A percentile compares a stretch with the other conserved stretches of the same genome.
Evolutionary conservation across 129 eudicot species (phyloP).

Genomic region (Lactuca saligna): DNA sequence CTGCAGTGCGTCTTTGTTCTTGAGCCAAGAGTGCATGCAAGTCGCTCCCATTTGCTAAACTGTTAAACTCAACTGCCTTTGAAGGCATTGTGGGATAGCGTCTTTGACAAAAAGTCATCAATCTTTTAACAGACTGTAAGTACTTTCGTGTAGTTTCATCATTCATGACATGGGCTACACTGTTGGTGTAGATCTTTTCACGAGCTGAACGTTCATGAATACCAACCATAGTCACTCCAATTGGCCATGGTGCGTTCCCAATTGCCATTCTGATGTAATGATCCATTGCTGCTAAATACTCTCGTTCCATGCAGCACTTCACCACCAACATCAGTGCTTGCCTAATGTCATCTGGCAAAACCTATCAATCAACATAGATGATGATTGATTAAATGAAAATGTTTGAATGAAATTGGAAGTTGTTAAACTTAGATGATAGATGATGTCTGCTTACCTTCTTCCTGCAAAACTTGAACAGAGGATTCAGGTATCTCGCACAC

Average conservation of each 20-base stretch:
- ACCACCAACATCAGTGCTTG: slow-evolving; percentile 74
- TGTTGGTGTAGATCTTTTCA: slow-evolving; percentile 94
- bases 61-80: slow-evolving; percentile 81
- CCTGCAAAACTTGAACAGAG: slow-evolving; percentile 92
- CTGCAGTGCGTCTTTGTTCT: slow-evolving; percentile 36
- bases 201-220: slow-evolving; percentile 99
- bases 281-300: slow-evolving; percentile 90
- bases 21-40: slow-evolving; percentile 58
- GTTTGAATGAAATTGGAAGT: background rate
- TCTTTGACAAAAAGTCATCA: slow-evolving; percentile 95
- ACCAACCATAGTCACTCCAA: slow-evolving; percentile 99
- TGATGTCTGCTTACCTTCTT: slow-evolving; percentile 61
- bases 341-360: slow-evolving; percentile 85
- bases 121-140: slow-evolving; percentile 81
- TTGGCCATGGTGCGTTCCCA: slow-evolving; percentile 99
- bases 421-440: background rate
- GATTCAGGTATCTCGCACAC: slow-evolving; percentile 89
- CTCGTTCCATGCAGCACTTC: slow-evolving; percentile 76
- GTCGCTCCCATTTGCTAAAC: slow-evolving; percentile 85
- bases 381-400: background rate
- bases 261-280: slow-evolving; percentile 93
- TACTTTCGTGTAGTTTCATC: slow-evolving; percentile 97
- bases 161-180: slow-evolving; percentile 98
- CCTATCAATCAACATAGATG: slow-evolving; percentile 31
- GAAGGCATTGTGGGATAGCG: slow-evolving; percentile 95